These are phyloP conservation scores for Pisolithus tinctorius DNA, from an alignment of 768 basidiomycete species.

Conservation along the genomic window DNA sequence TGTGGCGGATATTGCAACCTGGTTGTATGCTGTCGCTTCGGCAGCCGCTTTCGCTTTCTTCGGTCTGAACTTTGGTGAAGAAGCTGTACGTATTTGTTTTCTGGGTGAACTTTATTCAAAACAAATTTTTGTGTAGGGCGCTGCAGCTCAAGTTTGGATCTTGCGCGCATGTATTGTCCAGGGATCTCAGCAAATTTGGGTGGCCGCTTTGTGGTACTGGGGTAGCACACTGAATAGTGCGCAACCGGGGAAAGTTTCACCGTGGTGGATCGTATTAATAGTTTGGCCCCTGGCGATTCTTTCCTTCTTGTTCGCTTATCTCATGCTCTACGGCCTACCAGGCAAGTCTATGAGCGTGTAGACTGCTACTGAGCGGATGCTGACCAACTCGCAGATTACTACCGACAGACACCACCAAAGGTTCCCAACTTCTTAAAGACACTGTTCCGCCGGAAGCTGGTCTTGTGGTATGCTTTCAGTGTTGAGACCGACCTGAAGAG, in stretches of 20 bases:
- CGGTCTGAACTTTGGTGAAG: conserved; percentile 94
- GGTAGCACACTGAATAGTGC: conserved; percentile 68
- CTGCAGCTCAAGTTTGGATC: conserved; percentile 93
- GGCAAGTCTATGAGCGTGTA: conserved; percentile 37
- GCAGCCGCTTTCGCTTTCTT: conserved; percentile 92
- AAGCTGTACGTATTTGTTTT: conserved; percentile 59
- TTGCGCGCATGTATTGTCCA: conserved; percentile 88
- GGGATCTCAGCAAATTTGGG: conserved; percentile 94
- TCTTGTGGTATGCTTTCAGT: conserved; percentile 55
- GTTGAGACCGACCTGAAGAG: neutral
- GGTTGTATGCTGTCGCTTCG: conserved; percentile 90
- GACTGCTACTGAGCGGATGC: neutral
- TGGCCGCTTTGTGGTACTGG: conserved; percentile 95
- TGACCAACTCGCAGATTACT: conserved; percentile 54
- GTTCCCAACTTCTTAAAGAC: conserved; percentile 90
- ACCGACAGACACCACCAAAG: conserved; percentile 88
- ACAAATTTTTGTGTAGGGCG: conserved; percentile 46
- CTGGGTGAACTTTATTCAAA: neutral
- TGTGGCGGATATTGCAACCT: conserved; percentile 74
- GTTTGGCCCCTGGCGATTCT: conserved; percentile 77
- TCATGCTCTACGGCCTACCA: conserved; percentile 82
- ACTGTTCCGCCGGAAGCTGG: conserved; percentile 83
- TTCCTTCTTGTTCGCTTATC: conserved; percentile 71
- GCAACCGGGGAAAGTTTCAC: conserved; percentile 46
- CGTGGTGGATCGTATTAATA: conserved; percentile 81